Percentiles rank a stretch among this genome's conserved stretches.
These are phyloP conservation scores for Candida incommunis DNA, from an alignment of 805 yeast genomes.

Conservation along the genomic window DNA sequence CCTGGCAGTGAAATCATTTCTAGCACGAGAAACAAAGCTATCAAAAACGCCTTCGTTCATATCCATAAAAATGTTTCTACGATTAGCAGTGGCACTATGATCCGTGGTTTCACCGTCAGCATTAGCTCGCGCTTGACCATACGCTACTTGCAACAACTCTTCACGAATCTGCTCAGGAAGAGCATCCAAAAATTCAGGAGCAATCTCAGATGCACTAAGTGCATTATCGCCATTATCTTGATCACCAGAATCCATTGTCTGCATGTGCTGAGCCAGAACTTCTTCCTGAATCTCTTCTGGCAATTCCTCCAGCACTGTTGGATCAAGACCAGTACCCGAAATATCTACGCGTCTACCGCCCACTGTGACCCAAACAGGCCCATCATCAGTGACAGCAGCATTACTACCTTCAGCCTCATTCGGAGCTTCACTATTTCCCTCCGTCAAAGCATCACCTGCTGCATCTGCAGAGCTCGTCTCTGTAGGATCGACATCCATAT, in stretches of 20 bases:
- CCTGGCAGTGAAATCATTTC: neutral
- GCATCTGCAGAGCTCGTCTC: constrained; percentile 11
- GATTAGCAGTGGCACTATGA: neutral
- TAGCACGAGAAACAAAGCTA: neutral
- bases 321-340: constrained; percentile 83
- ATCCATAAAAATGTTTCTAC: neutral
- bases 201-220: constrained; percentile 43
- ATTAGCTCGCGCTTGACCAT: constrained; percentile 7
- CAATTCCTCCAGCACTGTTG: constrained; percentile 74
- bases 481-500: neutral
- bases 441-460: constrained; percentile 12
- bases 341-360: constrained; percentile 74
- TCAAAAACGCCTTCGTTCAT: neutral
- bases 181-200: constrained; percentile 67
- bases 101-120: neutral
- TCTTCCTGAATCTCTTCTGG: constrained; percentile 92
- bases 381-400: constrained; percentile 11
- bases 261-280: constrained; percentile 70
- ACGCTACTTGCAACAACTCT: constrained; percentile 19
- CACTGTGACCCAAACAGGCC: constrained; percentile 56
- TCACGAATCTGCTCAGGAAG: constrained; percentile 50
- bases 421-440: constrained; percentile 2
- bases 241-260: constrained; percentile 40
- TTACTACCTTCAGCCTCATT: constrained; percentile 10
- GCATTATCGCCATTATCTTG: constrained; percentile 28